Percentiles rank a stretch among this genome's conserved stretches.
Conservation (phyloP, 768 basidiomycete species). For the Tricholoma bakamatsutake region DNA sequence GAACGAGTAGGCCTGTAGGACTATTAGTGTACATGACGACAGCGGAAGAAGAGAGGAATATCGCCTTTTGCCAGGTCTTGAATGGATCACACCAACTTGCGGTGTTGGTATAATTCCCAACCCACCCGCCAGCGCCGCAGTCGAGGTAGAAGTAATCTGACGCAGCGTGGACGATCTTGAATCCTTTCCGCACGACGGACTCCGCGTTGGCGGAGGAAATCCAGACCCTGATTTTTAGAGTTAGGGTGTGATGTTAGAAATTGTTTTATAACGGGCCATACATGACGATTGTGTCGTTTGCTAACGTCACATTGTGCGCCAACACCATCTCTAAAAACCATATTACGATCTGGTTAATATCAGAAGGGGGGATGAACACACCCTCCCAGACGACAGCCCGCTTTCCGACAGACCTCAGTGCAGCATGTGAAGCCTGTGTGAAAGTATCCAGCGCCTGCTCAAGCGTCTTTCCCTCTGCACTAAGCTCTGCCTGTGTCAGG, state of each 20-base stretch:
- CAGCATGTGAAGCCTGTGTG: constrained; percentile 51
- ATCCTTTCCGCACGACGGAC: constrained; percentile 55
- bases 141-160: constrained; percentile 81
- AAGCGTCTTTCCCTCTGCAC: constrained; percentile 42
- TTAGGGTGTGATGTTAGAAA: not conserved
- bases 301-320: constrained; percentile 40
- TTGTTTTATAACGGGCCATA: constrained; percentile 22
- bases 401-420: constrained; percentile 53
- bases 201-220: constrained; percentile 57
- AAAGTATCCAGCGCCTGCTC: constrained; percentile 61
- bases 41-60: not conserved
- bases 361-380: constrained; percentile 15
- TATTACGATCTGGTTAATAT: constrained; percentile 13
- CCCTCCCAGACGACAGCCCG: constrained; percentile 83
- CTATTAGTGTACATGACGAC: not conserved
- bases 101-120: constrained; percentile 40
- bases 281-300: constrained; percentile 53
- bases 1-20: constrained; percentile 53
- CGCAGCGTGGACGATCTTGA: constrained; percentile 59
- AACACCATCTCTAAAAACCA: constrained; percentile 60
- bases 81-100: constrained; percentile 76
- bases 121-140: constrained; percentile 69
- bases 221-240: constrained; percentile 49
- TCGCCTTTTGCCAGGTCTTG: constrained; percentile 73
- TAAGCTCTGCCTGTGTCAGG: constrained; percentile 50